phyloP scores from a whole-genome alignment of 108 stramenopile genomes.

The Cyclotella cryptica region DNA sequence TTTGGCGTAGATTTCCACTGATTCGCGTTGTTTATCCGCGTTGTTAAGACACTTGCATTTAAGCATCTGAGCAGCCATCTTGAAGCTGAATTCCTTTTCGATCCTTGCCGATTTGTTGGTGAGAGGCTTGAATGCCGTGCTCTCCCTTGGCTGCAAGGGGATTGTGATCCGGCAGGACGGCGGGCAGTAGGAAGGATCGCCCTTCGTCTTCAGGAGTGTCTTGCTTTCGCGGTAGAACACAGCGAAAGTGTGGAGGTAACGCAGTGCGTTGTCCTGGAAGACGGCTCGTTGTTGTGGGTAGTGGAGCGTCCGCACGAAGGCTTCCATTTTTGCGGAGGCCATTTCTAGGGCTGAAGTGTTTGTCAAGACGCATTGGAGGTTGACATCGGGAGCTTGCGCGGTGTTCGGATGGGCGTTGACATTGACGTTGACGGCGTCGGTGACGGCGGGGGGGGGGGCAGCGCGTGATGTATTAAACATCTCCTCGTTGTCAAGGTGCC shows the following conservation, averaged over 20 bases:
- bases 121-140: background rate
- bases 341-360: too few relatives aligned
- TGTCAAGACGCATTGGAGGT: too few relatives aligned
- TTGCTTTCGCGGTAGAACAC: background rate
- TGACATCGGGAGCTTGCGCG: too few relatives aligned
- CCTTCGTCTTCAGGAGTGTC: background rate
- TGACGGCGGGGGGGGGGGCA: too few relatives aligned
- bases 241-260: background rate
- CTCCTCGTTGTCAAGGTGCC: too few relatives aligned
- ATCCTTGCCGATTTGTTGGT: background rate
- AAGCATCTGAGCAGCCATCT: background rate
- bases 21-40: background rate
- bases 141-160: background rate
- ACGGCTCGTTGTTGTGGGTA: background rate
- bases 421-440: too few relatives aligned
- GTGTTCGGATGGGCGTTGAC: too few relatives aligned
- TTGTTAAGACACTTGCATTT: background rate
- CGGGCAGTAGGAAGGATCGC: background rate
- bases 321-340: background rate
- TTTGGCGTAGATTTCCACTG: background rate
- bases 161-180: background rate
- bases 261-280: background rate
- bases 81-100: background rate
- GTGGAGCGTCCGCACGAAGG: constrained; percentile 3
- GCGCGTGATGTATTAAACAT: too few relatives aligned